Conservation (phyloP, 2,329 filamentous ascomycete species). For the Pyricularia sp. region DNA sequence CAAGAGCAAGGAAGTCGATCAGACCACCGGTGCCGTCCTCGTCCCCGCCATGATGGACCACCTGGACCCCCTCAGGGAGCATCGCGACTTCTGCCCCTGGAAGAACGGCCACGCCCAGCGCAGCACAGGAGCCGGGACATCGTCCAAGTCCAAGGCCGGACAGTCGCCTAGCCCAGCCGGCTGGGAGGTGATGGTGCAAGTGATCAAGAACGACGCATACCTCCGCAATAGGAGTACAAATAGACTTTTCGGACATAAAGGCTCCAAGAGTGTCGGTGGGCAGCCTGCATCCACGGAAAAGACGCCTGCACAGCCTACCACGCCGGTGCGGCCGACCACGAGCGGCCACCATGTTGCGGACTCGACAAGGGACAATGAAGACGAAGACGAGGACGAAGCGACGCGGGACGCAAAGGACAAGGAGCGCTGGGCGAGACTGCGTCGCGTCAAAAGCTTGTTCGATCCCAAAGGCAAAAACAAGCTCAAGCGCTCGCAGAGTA, state of each 20-base stretch:
- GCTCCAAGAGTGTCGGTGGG: conserved; percentile 5
- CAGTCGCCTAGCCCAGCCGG: conserved; percentile 27
- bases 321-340: conserved; percentile 8
- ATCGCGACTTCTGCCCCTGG: conserved; percentile 79
- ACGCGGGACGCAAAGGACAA: conserved; percentile 48
- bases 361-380: conserved; percentile 14
- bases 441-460: conserved; percentile 59
- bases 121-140: conserved; percentile 19
- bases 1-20: conserved; percentile 55
- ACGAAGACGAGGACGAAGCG: conserved; percentile 35
- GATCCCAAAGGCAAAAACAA: conserved; percentile 50
- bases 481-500: conserved; percentile 17
- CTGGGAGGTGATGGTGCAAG: conserved; percentile 41
- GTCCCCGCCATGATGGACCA: conserved; percentile 50
- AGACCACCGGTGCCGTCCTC: conserved; percentile 34
- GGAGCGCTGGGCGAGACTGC: conserved; percentile 58
- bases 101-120: conserved; percentile 51
- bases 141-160: conserved; percentile 9
- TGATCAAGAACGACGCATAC: conserved; percentile 45
- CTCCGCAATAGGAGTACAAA: conserved; percentile 25
- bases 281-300: conserved; percentile 5
- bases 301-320: conserved; percentile 5
- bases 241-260: conserved; percentile 5
- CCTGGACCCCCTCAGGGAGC: conserved; percentile 57
- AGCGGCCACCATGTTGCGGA: conserved; percentile 7